phyloP scores from a whole-genome alignment of 768 basidiomycete genomes.

The Ramaria sp. region DNA sequence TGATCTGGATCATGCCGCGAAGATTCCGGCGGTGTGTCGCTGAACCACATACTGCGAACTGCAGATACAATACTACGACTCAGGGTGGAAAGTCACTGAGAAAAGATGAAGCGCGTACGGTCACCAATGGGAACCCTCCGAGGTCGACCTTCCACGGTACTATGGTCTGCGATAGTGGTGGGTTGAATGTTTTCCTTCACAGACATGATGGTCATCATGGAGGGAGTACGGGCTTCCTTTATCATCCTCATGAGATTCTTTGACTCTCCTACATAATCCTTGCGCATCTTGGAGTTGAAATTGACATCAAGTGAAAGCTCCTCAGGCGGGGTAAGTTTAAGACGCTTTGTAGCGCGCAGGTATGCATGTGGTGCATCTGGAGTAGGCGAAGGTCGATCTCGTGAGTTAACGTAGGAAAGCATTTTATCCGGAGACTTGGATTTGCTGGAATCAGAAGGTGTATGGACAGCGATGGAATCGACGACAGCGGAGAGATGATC shows the following conservation, averaged over 20 bases:
- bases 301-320: constrained; percentile 47
- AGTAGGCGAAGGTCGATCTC: constrained; percentile 33
- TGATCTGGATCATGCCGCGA: background rate
- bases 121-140: constrained; percentile 6
- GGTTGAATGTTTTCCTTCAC: constrained; percentile 4
- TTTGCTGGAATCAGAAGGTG: constrained; percentile 37
- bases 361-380: constrained; percentile 35
- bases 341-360: constrained; percentile 66
- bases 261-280: constrained; percentile 72
- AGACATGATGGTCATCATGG: constrained; percentile 49
- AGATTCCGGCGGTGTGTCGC: background rate
- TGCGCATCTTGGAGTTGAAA: constrained; percentile 31
- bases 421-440: constrained; percentile 21
- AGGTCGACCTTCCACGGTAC: background rate
- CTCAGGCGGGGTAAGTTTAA: constrained; percentile 62
- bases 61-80: background rate
- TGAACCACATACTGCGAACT: constrained; percentile 7
- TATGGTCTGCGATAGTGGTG: background rate
- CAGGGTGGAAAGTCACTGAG: background rate
- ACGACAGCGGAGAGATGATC: constrained; percentile 91
- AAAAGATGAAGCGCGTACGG: constrained; percentile 9
- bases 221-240: constrained; percentile 65
- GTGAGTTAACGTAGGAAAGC: constrained; percentile 35
- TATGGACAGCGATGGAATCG: constrained; percentile 83
- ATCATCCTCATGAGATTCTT: constrained; percentile 71